phyloP scores from a whole-genome alignment of 2,329 filamentous ascomycete species.

The Biscogniauxia marginata region DNA sequence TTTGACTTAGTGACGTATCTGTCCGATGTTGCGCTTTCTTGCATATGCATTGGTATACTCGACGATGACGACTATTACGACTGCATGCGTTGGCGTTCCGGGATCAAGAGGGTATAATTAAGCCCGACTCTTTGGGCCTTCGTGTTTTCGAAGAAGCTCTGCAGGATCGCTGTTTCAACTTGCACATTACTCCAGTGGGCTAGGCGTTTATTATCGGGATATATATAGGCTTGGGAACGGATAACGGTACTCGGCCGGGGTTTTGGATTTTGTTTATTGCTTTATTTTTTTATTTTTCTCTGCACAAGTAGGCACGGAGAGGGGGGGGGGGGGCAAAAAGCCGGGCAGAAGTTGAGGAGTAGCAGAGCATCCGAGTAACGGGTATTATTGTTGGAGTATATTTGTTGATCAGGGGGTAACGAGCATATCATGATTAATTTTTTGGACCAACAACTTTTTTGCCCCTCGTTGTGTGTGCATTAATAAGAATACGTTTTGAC shows the following conservation, averaged over 20 bases:
- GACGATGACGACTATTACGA: constrained; percentile 46
- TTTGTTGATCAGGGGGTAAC: constrained; percentile 19
- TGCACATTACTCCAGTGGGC: not conserved
- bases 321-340: not conserved
- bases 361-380: constrained; percentile 17
- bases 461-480: not conserved
- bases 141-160: not conserved
- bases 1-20: constrained; percentile 18
- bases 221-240: not conserved
- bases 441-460: constrained; percentile 4
- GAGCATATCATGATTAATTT: constrained; percentile 25
- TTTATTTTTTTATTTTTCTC: not conserved
- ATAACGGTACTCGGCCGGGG: not conserved
- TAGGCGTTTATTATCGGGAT: not conserved
- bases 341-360: constrained; percentile 8
- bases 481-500: not conserved
- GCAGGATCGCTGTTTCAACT: constrained; percentile 1
- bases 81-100: constrained; percentile 46
- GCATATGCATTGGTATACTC: constrained; percentile 29
- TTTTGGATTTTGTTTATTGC: not conserved
- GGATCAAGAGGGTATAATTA: constrained; percentile 20
- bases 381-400: constrained; percentile 14
- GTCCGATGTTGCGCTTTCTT: constrained; percentile 22
- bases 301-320: not conserved
- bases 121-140: constrained; percentile 8